A percentile compares a stretch with the other conserved stretches of the same genome.
Conservation (phyloP, 768 basidiomycete species). For the Crucibulum laeve region DNA sequence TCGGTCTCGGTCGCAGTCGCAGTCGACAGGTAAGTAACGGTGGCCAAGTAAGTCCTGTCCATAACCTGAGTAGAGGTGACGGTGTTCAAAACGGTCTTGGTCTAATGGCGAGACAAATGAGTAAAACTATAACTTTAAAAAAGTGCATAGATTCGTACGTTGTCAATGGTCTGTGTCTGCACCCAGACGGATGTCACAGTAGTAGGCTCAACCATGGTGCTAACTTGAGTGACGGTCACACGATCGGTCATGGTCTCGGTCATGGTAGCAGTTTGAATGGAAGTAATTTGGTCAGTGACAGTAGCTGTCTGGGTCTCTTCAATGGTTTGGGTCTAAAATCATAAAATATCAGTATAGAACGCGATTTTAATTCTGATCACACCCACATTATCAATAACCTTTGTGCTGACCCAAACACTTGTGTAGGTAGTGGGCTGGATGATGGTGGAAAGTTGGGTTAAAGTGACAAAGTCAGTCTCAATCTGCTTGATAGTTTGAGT, state of each 20-base stretch:
- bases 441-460: constrained; percentile 47
- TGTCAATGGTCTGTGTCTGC: constrained; percentile 53
- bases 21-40: constrained; percentile 48
- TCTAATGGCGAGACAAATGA: constrained; percentile 28
- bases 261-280: constrained; percentile 49
- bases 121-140: constrained; percentile 2
- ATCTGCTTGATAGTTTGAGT: constrained; percentile 47
- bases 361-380: neutral
- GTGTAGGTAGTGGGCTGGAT: constrained; percentile 56
- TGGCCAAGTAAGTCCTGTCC: constrained; percentile 43
- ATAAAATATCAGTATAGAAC: constrained; percentile 2
- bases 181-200: constrained; percentile 52
- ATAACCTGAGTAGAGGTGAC: constrained; percentile 48
- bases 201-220: constrained; percentile 52
- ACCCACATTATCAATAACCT: constrained; percentile 57
- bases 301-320: constrained; percentile 45
- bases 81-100: constrained; percentile 55
- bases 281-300: constrained; percentile 49
- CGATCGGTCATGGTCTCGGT: constrained; percentile 52
- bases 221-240: constrained; percentile 47
- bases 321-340: constrained; percentile 48
- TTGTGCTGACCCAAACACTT: constrained; percentile 46
- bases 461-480: constrained; percentile 53
- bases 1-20: constrained; percentile 42
- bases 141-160: constrained; percentile 29